Conservation (phyloP, 176 grass and related monocot species). For the Musa schizocarpa region DNA sequence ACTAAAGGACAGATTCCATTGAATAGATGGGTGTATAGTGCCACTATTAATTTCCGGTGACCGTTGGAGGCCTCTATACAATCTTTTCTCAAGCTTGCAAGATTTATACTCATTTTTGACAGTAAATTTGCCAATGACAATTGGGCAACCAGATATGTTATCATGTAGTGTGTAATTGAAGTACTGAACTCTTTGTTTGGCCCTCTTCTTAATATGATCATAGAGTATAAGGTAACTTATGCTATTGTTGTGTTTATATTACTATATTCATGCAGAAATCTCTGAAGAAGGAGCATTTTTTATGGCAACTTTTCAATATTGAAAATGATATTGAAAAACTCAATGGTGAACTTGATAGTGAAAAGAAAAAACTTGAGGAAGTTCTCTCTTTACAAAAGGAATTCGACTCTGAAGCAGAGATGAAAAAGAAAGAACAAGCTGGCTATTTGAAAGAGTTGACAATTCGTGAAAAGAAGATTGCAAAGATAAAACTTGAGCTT, state of each 20-base stretch:
- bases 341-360: conserved; percentile 64
- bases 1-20: not conserved
- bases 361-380: conserved; percentile 53
- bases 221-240: not conserved
- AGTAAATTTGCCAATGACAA: not conserved
- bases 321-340: conserved; percentile 67
- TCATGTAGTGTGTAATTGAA: not conserved
- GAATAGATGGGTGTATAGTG: not conserved
- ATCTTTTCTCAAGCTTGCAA: not conserved
- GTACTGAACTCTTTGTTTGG: not conserved
- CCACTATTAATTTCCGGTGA: not conserved
- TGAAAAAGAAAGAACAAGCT: conserved; percentile 92
- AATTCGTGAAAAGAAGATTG: conserved; percentile 72
- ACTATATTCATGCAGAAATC: conserved; percentile 43
- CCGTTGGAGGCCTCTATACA: not conserved
- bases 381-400: conserved; percentile 51
- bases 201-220: not conserved
- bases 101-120: not conserved
- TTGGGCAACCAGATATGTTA: not conserved
- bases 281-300: conserved; percentile 71
- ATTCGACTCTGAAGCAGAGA: conserved; percentile 43
- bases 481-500: conserved; percentile 74
- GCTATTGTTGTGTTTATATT: conserved; percentile 9
- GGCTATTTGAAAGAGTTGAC: conserved; percentile 75
- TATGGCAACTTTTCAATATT: conserved; percentile 88